Evolutionary conservation across 768 basidiomycete genomes (phyloP), one percentile per base, ranked within the genome.

Genomic region (Pholiota molesta): DNA sequence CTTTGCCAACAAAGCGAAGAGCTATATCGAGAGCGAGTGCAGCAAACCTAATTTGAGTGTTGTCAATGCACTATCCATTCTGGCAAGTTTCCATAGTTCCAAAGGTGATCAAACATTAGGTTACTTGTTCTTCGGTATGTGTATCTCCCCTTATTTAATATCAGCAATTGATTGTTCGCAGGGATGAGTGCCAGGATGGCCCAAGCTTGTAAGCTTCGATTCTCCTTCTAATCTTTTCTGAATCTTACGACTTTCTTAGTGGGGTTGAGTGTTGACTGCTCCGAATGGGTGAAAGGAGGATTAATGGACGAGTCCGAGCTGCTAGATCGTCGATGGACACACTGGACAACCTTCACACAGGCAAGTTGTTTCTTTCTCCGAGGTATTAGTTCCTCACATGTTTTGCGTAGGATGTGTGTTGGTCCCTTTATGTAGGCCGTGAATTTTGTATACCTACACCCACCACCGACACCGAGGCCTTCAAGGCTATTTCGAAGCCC

Each of bases 391-490:
- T 37, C 35, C 14, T 37, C 6, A 37, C 14, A 16, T 37, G 6
- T 37, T 11, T 37, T 37, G 14, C 13, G 51, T 42, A 86, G 81
- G 86, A 88, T 59, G 82, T 85, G 5, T 86, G 84, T 56, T 88
- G 87, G 87, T 85, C 84, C 1, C 74, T 88, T 0, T 87, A 87
- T 55, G 85, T 87, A 17, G 87, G 87, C 6, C 79, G 87, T 19
- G 86, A 87, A 56, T 84, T 82, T 68, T 81, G 79, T 57, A 77
- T 86, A 26, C 69, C 81, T 0, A 69, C 74, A 5, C 79, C 78
- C 3, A 60, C 62, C 4, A 63, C 63, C 69, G 28, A 73, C 67
- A 54, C 28, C 5, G 59, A 55, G 23, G 42, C 45, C 14, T 58
- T 58, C 26, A 73, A 76, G 44, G 71, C 70, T 14, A 75, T 84